Base-by-base conservation (phyloP, 2,329 filamentous ascomycete genomes). In the Aspergillus floridensis region DNA sequence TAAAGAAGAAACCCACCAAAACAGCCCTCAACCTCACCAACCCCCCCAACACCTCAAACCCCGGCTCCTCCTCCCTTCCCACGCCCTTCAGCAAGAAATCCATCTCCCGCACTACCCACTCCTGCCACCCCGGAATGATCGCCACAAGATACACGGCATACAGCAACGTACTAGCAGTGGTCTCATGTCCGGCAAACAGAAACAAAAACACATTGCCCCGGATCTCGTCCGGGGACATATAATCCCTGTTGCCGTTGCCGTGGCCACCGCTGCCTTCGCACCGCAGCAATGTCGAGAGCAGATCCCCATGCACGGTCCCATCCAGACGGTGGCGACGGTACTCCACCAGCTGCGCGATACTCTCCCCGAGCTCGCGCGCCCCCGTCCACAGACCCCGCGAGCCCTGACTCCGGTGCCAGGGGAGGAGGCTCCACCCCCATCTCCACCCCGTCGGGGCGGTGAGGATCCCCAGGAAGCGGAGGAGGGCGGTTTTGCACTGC, bases 161-260 rank as follows among this genome's bases (percentile, higher is more conserved):
- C 6, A 54, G n/a, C n/a, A 58, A 24, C 2, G 57, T 22, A 44
- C 38, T 58, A 2, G 57, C 57, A 4, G 57, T 58, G 5, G 57
- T 58, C 26, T 58, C 57, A 12, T 58, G 57, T 4, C 57, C 57
- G 3, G 57, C 57, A 7, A 58, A 58, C 8, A 58, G 38, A 29
- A 58, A 58, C 5, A 58, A 8, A 22, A 58, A 58, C 2, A 49
- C 12, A 19, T 58, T 58, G 2, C 57, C 57, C 2, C 31, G 44
- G 12, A 50, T 29, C n/a, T 58, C 57, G 12, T 47, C 47, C 6
- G 8, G 21, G 1, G 50, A 26, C 14, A 58, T 7, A 1, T 16
- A 35, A 6, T 35, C 32, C 32, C 32, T 12, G 32, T 5, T 12
- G 5, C 32, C 32, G 32, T 4, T 11, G 14, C 32, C 32, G 32